Evolutionary conservation across 495 filamentous ascomycete genomes (phyloP), one percentile per base, ranked within the genome.

Genomic region (Talaromyces proteolyticus): DNA sequence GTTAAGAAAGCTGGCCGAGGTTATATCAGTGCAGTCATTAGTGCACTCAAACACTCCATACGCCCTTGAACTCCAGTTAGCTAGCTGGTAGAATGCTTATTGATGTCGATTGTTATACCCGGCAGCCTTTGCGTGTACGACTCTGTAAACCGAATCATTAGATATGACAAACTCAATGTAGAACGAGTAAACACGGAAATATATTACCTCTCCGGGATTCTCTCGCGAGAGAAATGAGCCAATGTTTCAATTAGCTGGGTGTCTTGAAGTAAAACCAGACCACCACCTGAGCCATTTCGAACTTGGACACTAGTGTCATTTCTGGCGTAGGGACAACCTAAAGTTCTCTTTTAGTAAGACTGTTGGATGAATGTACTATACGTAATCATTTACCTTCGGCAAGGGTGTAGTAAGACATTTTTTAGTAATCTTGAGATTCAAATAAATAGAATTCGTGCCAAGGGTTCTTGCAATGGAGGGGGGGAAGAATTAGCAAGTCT

Each of bases 21-120:
- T 73, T 3, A 74, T 43, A 47, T 74, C 65, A 3, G 70, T 72
- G 58, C 70, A 72, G 51, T 84, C 79, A 42, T 72, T 59, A 14
- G 79, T 82, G 22, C 79, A 76, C 57, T 79, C 73, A 58, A 86
- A 86, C 44, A 80, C 75, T 10, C 82, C 82, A 58, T 77, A 80
- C 6, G 74, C 79, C n/a, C 79, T 78, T 6, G 52, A 55, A 43
- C 1, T 34, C 29, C 8, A 34, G 29, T 34, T 2, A 34, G 29
- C 14, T 4, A 34, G 29, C 4, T 34, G 6, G 6, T 29, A 8
- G 8, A 34, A 34, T 1, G 8, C 14, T 1, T 10, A 4, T 14
- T 34, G 29, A 10, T 34, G 8, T 4, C 4, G 14, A 14, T 8
- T 34, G 8, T 10, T 14, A 34, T 52, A 63, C 58, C 58, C 67